These are phyloP conservation scores for Caulochytrium protostelioides DNA, from an alignment of 371 early-diverging fungal species.

Conservation along the genomic window DNA sequence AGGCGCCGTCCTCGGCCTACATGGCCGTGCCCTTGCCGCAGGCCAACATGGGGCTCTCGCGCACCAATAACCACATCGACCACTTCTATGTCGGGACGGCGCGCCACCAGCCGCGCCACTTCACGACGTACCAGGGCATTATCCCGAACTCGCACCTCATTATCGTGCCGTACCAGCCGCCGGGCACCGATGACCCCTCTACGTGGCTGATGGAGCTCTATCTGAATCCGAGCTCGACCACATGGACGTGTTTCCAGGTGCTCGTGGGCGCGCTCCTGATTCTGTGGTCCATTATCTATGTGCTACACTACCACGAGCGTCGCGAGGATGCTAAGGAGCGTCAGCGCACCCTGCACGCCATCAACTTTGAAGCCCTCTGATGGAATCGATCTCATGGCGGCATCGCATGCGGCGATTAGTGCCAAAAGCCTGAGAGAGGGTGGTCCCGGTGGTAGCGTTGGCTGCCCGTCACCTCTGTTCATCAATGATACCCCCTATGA, in stretches of 20 bases:
- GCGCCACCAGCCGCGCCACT: constrained; percentile 30
- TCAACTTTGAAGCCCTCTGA: constrained; percentile 80
- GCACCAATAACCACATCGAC: constrained; percentile 87
- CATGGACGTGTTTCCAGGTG: constrained; percentile 48
- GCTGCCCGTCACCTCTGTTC: too few relatives aligned
- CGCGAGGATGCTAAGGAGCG: constrained; percentile 55
- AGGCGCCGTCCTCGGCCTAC: constrained; percentile 57
- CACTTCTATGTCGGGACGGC: constrained; percentile 66
- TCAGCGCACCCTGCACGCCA: constrained; percentile 44
- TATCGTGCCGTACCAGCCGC: constrained; percentile 57
- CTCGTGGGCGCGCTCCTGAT: constrained; percentile 37
- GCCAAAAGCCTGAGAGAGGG: too few relatives aligned
- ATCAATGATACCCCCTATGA: too few relatives aligned
- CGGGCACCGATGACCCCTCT: constrained; percentile 22
- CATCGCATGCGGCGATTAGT: too few relatives aligned
- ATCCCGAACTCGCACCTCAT: constrained; percentile 83
- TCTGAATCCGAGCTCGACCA: constrained; percentile 59
- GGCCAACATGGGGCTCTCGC: constrained; percentile 60
- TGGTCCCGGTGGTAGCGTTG: too few relatives aligned
- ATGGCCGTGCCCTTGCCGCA: constrained; percentile 57
- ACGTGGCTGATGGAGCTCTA: constrained; percentile 43
- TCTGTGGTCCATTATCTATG: constrained; percentile 42
- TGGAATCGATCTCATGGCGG: neutral
- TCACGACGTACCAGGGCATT: constrained; percentile 48
- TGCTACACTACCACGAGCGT: constrained; percentile 47